A percentile compares a stretch with the other conserved stretches of the same genome.
These are phyloP conservation scores for Hypomontagnella submonticulosa DNA, from an alignment of 495 filamentous ascomycete species.

Conservation along the genomic window DNA sequence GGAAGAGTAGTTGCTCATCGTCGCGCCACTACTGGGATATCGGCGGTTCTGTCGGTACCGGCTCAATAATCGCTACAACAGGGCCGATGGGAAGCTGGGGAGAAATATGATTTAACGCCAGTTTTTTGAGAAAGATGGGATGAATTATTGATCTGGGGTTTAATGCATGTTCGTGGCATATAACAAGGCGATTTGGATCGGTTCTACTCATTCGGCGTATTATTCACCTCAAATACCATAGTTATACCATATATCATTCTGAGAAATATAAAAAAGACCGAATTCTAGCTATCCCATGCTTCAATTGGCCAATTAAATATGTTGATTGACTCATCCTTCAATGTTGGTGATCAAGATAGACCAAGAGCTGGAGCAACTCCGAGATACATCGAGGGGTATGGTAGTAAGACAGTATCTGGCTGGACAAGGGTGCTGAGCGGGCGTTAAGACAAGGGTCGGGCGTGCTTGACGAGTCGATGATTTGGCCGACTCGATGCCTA, in stretches of 20 bases:
- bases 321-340: slow-evolving; percentile 26
- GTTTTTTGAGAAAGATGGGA: slow-evolving; percentile 26
- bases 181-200: slow-evolving; percentile 34
- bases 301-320: slow-evolving; percentile 40
- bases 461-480: background rate
- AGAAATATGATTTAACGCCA: slow-evolving; percentile 64
- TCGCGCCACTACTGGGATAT: slow-evolving; percentile 83
- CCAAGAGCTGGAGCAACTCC: slow-evolving; percentile 32
- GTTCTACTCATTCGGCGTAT: slow-evolving; percentile 31
- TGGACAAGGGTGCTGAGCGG: background rate
- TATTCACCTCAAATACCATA: slow-evolving; percentile 22
- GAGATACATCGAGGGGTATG: slow-evolving; percentile 13
- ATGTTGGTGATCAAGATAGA: slow-evolving; percentile 22
- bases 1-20: slow-evolving; percentile 69
- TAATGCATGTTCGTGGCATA: slow-evolving; percentile 23
- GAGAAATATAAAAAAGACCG: slow-evolving; percentile 12
- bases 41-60: slow-evolving; percentile 78
- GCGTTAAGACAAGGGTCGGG: slow-evolving; percentile 5
- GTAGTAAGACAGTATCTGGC: too few species aligned
- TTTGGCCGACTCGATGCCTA: background rate
- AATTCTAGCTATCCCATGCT: slow-evolving; percentile 8
- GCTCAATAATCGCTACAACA: slow-evolving; percentile 71
- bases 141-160: slow-evolving; percentile 32
- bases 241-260: slow-evolving; percentile 22
- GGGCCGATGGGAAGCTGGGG: slow-evolving; percentile 79